These are phyloP conservation scores for Boeremia lycopersici DNA, from an alignment of 2,329 filamentous ascomycete species.

Conservation along the genomic window DNA sequence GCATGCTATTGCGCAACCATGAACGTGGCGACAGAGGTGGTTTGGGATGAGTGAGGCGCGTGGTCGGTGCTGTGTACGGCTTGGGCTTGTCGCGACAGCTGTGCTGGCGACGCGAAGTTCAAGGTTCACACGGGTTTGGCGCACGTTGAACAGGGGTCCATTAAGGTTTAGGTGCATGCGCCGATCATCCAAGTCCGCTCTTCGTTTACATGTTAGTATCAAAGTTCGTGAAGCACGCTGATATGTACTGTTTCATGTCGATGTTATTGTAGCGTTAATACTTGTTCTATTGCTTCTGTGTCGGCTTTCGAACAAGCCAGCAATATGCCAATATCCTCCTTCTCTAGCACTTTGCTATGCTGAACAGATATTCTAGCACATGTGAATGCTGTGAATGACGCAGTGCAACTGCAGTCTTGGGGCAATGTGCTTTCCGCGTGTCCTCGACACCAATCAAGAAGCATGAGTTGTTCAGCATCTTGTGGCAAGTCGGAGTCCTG, in stretches of 20 bases:
- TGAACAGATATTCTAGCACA: neutral
- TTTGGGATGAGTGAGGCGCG: slow-evolving; percentile 16
- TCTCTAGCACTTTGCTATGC: neutral
- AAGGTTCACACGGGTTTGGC: slow-evolving; percentile 29
- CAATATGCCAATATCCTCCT: neutral
- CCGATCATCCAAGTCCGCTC: slow-evolving; percentile 29
- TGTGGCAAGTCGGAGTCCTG: neutral
- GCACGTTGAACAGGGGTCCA: slow-evolving; percentile 31
- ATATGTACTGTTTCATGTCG: neutral
- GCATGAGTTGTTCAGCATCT: neutral
- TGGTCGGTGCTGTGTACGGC: slow-evolving; percentile 26
- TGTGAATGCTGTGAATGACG: neutral
- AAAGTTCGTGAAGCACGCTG: neutral
- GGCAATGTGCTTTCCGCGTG: neutral
- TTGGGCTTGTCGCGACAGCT: slow-evolving; percentile 34
- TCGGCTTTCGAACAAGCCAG: neutral
- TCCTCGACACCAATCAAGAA: neutral
- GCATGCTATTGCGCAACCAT: slow-evolving; percentile 40
- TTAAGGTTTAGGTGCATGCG: slow-evolving; percentile 43
- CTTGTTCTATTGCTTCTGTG: neutral
- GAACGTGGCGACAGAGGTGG: slow-evolving; percentile 2
- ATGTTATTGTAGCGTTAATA: neutral
- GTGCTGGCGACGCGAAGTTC: slow-evolving; percentile 40
- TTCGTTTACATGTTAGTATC: slow-evolving; percentile 1
- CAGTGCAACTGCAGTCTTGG: neutral